Percentiles rank a stretch among this genome's conserved stretches.
Conservation (phyloP, 1,284 basidiomycete species). For the Limonomyces culmigenus region DNA sequence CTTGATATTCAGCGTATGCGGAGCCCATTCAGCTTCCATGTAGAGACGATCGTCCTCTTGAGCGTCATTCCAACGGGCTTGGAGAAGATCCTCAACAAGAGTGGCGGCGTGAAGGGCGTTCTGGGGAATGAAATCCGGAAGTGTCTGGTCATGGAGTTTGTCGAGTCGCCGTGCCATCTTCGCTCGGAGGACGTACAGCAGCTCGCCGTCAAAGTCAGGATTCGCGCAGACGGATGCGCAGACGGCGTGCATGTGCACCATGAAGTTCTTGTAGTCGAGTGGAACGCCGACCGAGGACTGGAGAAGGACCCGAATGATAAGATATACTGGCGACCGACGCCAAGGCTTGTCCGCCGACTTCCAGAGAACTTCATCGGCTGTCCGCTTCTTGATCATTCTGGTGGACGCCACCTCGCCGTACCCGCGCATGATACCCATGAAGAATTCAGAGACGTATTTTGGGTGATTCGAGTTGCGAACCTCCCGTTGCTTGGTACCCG, state of each 20-base stretch:
- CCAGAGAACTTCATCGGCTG: conserved; percentile 29
- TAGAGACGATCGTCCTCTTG: no score
- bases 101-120: no score
- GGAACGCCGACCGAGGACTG: conserved; percentile 24
- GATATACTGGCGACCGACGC: conserved; percentile 28
- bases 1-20: no score
- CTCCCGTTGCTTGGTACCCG: conserved; percentile 11
- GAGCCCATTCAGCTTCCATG: no score
- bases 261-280: conserved; percentile 27
- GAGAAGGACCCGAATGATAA: conserved; percentile 25
- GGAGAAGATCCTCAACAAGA: no score
- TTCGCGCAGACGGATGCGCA: conserved; percentile 1
- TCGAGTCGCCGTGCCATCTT: conserved; percentile 20
- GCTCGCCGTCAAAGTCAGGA: conserved; percentile 4
- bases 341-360: conserved; percentile 19
- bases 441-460: conserved; percentile 23
- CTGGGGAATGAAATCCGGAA: conserved; percentile 8
- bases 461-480: conserved; percentile 17
- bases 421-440: conserved; percentile 22
- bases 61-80: no score
- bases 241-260: conserved; percentile 21
- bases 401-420: conserved; percentile 12
- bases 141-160: conserved; percentile 18
- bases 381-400: conserved; percentile 19
- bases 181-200: conserved; percentile 12